Conservation (phyloP, 1,284 basidiomycete genomes). For the Ganoderma sinense region DNA sequence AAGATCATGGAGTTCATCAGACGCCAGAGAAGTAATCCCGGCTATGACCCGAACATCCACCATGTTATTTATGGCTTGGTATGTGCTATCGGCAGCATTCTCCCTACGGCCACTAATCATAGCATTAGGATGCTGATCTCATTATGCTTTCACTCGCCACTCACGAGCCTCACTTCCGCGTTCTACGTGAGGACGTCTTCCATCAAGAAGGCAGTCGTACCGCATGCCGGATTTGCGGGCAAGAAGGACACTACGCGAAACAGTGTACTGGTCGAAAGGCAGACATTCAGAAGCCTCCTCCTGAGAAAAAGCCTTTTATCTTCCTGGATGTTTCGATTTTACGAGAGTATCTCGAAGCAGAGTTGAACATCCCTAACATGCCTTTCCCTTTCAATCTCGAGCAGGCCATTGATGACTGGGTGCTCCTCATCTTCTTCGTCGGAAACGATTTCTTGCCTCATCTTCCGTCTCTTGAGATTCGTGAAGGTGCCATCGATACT, state of each 20-base stretch:
- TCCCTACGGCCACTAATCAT: background rate
- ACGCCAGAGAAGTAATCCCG: conserved; percentile 86
- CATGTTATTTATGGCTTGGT: conserved; percentile 99
- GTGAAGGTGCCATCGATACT: conserved; percentile 98
- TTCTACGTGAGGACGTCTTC: conserved; percentile 98
- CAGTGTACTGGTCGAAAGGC: conserved; percentile 87
- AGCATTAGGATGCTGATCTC: conserved; percentile 93
- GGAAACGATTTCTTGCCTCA: conserved; percentile 99
- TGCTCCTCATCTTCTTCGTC: conserved; percentile 99
- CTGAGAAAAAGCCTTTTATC: conserved; percentile 97
- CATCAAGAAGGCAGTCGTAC: conserved; percentile 78
- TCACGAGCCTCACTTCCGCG: conserved; percentile 97
- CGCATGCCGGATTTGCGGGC: conserved; percentile 91
- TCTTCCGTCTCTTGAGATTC: conserved; percentile 96
- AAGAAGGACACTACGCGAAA: conserved; percentile 93
- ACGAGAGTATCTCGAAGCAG: conserved; percentile 97
- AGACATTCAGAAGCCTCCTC: conserved; percentile 69
- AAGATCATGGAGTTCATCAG: conserved; percentile 99
- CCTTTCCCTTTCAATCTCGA: conserved; percentile 96
- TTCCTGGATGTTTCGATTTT: conserved; percentile 97
- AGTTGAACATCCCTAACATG: conserved; percentile 83
- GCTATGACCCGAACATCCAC: conserved; percentile 93
- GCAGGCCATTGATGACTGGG: conserved; percentile 99
- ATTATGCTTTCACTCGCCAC: conserved; percentile 99
- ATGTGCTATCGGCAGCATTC: conserved; percentile 36